These are phyloP conservation scores for Ophiostoma quercus DNA, from an alignment of 2,329 filamentous ascomycete species.

Conservation along the genomic window DNA sequence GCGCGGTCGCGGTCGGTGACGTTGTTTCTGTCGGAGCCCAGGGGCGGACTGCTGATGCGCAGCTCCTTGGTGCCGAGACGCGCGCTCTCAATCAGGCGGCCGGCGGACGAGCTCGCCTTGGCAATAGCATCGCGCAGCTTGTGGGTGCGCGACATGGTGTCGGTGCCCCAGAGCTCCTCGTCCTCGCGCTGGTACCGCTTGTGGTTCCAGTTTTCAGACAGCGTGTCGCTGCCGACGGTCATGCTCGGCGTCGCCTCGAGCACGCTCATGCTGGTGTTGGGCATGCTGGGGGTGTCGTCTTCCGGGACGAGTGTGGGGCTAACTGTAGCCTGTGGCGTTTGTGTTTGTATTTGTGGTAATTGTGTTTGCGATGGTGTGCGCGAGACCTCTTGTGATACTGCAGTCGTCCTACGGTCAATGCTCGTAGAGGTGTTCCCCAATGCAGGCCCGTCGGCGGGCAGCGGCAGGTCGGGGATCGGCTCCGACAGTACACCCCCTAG, in stretches of 20 bases:
- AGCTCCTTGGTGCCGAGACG: conserved; percentile 44
- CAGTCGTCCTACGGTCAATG: neutral
- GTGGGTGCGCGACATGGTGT: conserved; percentile 50
- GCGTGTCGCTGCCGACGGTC: conserved; percentile 33
- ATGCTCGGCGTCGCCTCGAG: conserved; percentile 32
- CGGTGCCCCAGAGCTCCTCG: conserved; percentile 73
- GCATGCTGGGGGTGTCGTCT: conserved; percentile 13
- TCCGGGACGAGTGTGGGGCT: conserved; percentile 40
- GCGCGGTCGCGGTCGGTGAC: conserved; percentile 47
- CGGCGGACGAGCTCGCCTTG: conserved; percentile 51
- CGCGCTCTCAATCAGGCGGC: conserved; percentile 47
- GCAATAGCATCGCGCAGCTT: conserved; percentile 54
- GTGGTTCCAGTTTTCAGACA: conserved; percentile 63
- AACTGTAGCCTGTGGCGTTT: conserved; percentile 19
- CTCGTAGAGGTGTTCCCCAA: neutral
- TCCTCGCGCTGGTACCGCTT: conserved; percentile 81
- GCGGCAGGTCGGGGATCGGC: neutral
- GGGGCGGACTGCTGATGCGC: conserved; percentile 20
- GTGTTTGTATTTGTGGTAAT: no score
- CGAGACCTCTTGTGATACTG: neutral
- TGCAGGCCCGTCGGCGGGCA: neutral
- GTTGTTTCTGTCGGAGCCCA: neutral
- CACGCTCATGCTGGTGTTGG: conserved; percentile 44
- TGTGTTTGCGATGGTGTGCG: neutral
- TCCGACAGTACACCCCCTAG: neutral